These are phyloP conservation scores for Phytophthora idaei DNA, from an alignment of 352 stramenopile species.

Conservation along the genomic window DNA sequence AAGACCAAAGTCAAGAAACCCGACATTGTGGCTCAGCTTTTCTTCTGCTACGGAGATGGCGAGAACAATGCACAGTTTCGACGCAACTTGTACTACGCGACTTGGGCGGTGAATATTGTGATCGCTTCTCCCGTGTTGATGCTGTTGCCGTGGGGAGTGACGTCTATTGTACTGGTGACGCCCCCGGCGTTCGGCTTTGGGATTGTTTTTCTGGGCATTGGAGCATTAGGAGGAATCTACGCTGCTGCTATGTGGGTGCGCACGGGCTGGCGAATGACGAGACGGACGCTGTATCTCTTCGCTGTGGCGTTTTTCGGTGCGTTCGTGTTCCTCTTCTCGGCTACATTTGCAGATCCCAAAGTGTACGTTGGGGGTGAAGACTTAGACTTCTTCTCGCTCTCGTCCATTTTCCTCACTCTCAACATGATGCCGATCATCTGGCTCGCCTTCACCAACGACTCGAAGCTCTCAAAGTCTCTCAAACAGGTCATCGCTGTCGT, in stretches of 20 bases:
- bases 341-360: conserved; percentile 79
- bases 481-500: conserved; percentile 81
- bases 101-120: conserved; percentile 55
- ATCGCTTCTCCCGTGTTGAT: conserved; percentile 64
- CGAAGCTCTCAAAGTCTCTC: conserved; percentile 84
- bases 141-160: conserved; percentile 77
- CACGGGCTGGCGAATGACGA: conserved; percentile 87
- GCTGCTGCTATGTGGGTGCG: conserved; percentile 61
- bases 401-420: conserved; percentile 78
- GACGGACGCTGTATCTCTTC: conserved; percentile 58
- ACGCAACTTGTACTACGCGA: conserved; percentile 83
- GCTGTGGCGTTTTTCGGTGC: conserved; percentile 54
- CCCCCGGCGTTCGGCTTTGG: conserved; percentile 81
- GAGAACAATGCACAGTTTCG: conserved; percentile 67
- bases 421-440: conserved; percentile 93
- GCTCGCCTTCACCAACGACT: conserved; percentile 91
- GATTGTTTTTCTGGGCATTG: conserved; percentile 75
- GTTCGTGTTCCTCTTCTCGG: conserved; percentile 83
- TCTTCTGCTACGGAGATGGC: conserved; percentile 80
- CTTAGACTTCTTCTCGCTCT: conserved; percentile 83
- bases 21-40: conserved; percentile 76
- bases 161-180: conserved; percentile 67
- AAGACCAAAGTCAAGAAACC: conserved; percentile 30
- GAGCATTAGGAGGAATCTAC: conserved; percentile 48
- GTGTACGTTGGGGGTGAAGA: conserved; percentile 71